Conservation (phyloP, 768 basidiomycete genomes). For the Dendrothele bispora region DNA sequence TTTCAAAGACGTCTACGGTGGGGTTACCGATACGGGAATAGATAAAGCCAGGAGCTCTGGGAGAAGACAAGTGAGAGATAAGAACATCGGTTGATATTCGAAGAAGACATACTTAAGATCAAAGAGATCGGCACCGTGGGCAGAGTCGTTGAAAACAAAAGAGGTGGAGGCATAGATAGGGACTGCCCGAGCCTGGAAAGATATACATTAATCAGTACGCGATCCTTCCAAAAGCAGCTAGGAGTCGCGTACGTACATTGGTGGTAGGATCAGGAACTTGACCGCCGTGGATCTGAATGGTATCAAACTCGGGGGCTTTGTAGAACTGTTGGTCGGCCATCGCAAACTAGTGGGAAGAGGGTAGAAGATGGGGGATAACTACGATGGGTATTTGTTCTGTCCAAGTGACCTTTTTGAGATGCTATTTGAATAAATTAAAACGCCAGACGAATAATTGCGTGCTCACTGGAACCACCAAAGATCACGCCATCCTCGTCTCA, state of each 20-base stretch:
- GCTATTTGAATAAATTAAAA: no score
- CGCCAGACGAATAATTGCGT: no score
- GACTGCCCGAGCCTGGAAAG: conserved; percentile 60
- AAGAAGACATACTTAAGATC: conserved; percentile 45
- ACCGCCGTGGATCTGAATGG: conserved; percentile 78
- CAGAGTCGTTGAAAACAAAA: conserved; percentile 72
- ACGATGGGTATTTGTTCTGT: no score
- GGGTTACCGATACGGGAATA: conserved; percentile 73
- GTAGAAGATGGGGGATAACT: no score
- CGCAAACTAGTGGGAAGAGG: no score
- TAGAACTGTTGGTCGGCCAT: no score
- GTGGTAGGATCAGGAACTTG: conserved; percentile 63
- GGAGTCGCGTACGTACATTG: conserved; percentile 25
- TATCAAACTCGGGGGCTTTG: conserved; percentile 74
- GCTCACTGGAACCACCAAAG: no score
- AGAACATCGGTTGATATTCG: neutral
- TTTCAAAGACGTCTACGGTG: conserved; percentile 59
- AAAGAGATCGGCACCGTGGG: conserved; percentile 47
- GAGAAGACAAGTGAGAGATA: neutral
- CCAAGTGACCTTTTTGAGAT: no score
- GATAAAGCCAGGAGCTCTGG: conserved; percentile 55
- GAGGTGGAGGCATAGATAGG: conserved; percentile 78
- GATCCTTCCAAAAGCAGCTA: no score
- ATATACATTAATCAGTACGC: no score
- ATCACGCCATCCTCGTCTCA: no score